Conservation (phyloP, 2,329 filamentous ascomycete species). For the Geosmithia putterillii region DNA sequence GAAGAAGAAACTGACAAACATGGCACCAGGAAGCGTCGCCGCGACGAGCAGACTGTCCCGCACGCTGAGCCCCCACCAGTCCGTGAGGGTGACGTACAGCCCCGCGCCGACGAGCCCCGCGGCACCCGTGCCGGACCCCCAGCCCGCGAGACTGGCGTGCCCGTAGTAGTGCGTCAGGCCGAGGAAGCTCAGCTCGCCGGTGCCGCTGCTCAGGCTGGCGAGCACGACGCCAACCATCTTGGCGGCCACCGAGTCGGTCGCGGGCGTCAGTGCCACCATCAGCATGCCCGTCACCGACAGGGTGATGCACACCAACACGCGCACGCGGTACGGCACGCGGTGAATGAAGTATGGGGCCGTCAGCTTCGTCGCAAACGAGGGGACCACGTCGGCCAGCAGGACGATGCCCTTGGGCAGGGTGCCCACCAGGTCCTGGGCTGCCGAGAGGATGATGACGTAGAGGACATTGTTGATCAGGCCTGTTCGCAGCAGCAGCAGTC, state of each 20-base stretch:
- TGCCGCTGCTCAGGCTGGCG: conserved; percentile 75
- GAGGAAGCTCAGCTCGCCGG: conserved; percentile 82
- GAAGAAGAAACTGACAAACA: conserved; percentile 78
- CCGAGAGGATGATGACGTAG: conserved; percentile 92
- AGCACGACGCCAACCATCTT: conserved; percentile 78
- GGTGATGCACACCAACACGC: conserved; percentile 61
- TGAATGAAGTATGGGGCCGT: conserved; percentile 92
- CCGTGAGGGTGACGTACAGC: conserved; percentile 77
- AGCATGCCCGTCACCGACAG: conserved; percentile 82
- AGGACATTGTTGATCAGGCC: conserved; percentile 83
- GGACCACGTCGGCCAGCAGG: conserved; percentile 83
- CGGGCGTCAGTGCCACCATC: conserved; percentile 68
- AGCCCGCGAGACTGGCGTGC: conserved; percentile 72
- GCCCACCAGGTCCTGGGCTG: conserved; percentile 89
- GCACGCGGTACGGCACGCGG: conserved; percentile 63
- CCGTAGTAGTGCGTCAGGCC: conserved; percentile 91
- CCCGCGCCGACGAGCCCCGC: conserved; percentile 81
- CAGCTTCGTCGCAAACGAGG: conserved; percentile 80
- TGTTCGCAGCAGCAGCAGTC: conserved; percentile 5
- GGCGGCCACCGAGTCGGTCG: conserved; percentile 48
- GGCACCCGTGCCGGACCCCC: conserved; percentile 85
- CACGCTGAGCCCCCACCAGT: conserved; percentile 64
- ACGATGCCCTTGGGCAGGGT: conserved; percentile 86
- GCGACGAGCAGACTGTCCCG: conserved; percentile 63
- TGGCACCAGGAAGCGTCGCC: conserved; percentile 66